Conservation (phyloP, 2,329 filamentous ascomycete genomes). For the Cladophialophora exuberans region DNA sequence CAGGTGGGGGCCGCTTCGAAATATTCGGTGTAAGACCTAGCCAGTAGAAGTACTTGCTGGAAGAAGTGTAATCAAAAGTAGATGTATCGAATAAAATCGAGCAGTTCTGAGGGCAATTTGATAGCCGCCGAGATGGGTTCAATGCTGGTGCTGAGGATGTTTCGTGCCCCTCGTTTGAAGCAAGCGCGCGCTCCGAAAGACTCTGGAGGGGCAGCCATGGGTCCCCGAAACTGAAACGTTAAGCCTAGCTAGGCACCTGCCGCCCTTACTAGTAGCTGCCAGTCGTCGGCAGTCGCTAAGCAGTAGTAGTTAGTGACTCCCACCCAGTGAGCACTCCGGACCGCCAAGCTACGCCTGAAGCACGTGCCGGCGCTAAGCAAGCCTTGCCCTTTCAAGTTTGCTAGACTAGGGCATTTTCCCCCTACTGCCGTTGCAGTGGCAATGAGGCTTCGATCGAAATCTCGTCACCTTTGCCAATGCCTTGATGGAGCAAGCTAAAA, state of each 20-base stretch:
- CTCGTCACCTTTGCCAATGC: too few species aligned
- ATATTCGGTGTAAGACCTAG: conserved; percentile 26
- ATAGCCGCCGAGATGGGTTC: conserved; percentile 17
- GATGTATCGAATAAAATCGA: conserved; percentile 2
- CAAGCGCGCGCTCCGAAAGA: conserved; percentile 12
- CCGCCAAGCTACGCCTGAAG: background rate
- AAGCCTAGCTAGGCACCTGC: too few species aligned
- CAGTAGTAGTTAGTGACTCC: too few species aligned
- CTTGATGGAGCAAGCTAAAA: too few species aligned
- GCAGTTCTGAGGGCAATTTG: background rate
- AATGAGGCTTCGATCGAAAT: too few species aligned
- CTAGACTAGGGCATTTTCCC: conserved; percentile 1
- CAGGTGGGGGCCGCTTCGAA: conserved; percentile 24
- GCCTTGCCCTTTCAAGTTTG: background rate
- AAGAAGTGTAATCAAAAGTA: background rate
- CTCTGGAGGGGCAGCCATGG: conserved; percentile 7
- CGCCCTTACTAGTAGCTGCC: too few species aligned
- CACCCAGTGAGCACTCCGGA: background rate
- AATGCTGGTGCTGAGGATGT: background rate
- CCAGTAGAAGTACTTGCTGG: conserved; percentile 15
- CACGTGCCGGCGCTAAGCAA: conserved; percentile 3
- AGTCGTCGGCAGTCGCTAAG: too few species aligned
- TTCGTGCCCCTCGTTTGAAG: background rate
- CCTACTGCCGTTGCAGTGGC: background rate
- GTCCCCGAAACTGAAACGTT: background rate